A percentile compares a stretch with the other conserved stretches of the same genome.
phyloP scores from a whole-genome alignment of 257 asterid species.

The Scutellaria galericulata region DNA sequence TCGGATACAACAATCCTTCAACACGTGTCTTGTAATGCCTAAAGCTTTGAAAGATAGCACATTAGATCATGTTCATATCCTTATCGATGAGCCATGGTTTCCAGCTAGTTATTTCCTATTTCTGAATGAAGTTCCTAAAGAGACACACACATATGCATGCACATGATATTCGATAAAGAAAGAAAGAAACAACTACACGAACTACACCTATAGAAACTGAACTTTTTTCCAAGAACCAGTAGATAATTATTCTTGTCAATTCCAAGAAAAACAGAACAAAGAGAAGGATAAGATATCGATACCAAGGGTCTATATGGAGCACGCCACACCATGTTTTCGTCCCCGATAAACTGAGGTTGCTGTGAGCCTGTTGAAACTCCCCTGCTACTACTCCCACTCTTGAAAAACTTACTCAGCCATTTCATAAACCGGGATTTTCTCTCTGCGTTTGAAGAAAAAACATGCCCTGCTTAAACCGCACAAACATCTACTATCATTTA shows the following conservation, averaged over 20 bases:
- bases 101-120: constrained; percentile 22
- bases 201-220: constrained; percentile 19
- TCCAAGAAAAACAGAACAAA: constrained; percentile 8
- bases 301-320: constrained; percentile 76
- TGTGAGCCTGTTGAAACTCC: constrained; percentile 45
- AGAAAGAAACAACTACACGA: constrained; percentile 12
- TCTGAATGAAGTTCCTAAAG: constrained; percentile 8
- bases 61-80: background rate
- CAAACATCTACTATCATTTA: constrained; percentile 33
- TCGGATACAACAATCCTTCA: background rate
- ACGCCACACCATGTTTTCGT: constrained; percentile 80
- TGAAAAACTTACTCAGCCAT: constrained; percentile 85
- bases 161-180: constrained; percentile 31
- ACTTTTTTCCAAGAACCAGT: constrained; percentile 35
- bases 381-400: constrained; percentile 57
- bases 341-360: constrained; percentile 78
- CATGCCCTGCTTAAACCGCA: constrained; percentile 67
- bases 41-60: background rate
- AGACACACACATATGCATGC: constrained; percentile 38
- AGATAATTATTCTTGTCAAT: constrained; percentile 27
- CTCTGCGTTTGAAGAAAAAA: constrained; percentile 76
- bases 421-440: constrained; percentile 86
- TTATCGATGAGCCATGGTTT: background rate
- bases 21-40: background rate
- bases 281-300: constrained; percentile 26